These are phyloP conservation scores for Vitis hybrid DNA, from an alignment of 177 flowering plant species.

Conservation along the genomic window DNA sequence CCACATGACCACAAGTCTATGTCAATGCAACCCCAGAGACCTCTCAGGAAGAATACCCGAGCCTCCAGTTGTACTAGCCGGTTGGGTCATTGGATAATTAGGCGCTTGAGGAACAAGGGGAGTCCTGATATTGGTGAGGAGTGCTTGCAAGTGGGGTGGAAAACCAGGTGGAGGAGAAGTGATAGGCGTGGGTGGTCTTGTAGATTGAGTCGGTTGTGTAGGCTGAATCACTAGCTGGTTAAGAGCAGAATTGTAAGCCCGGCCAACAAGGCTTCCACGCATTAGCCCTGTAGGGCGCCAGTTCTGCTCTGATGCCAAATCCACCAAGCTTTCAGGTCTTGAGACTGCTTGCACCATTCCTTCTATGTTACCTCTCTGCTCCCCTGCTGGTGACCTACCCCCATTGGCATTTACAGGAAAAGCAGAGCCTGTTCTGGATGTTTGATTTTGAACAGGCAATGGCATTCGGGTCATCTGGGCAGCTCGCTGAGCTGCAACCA, in stretches of 20 bases:
- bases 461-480: slow-evolving; percentile 27
- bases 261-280: slow-evolving; percentile 83
- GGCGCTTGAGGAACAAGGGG: slow-evolving; percentile 12
- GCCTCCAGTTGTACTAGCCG: background rate
- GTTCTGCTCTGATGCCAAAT: slow-evolving; percentile 41
- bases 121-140: slow-evolving; percentile 22
- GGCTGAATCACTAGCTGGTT: slow-evolving; percentile 52
- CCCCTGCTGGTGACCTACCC: slow-evolving; percentile 23
- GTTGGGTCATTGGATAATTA: background rate
- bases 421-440: slow-evolving; percentile 26
- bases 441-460: slow-evolving; percentile 32
- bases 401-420: slow-evolving; percentile 11
- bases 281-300: slow-evolving; percentile 76
- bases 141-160: slow-evolving; percentile 30
- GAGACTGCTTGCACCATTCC: slow-evolving; percentile 24
- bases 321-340: slow-evolving; percentile 25
- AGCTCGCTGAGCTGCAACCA: slow-evolving; percentile 18
- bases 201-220: slow-evolving; percentile 35
- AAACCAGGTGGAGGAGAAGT: slow-evolving; percentile 12
- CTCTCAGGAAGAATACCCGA: slow-evolving; percentile 1
- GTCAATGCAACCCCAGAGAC: background rate
- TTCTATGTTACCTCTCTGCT: slow-evolving; percentile 31
- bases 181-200: slow-evolving; percentile 18
- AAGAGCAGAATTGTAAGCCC: slow-evolving; percentile 46
- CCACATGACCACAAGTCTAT: no score